Base-by-base conservation (phyloP, 192 early-diverging fungal species). In the Lobulomyces angularis region DNA sequence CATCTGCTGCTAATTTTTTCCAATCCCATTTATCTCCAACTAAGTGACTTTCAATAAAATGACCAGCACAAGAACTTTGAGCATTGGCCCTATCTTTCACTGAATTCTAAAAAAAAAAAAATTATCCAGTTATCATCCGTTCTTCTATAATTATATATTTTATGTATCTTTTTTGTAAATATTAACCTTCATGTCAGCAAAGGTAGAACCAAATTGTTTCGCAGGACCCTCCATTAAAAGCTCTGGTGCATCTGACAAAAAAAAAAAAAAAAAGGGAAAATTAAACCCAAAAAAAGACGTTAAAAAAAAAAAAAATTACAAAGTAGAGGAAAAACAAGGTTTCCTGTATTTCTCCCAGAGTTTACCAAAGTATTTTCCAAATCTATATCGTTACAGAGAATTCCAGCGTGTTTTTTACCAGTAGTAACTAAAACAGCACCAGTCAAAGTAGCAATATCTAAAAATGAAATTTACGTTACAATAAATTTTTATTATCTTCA, bases 371-470 rank as follows among this genome's bases (percentile, higher is more conserved):
- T 27, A 4, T 36, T 31, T 48, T 73, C 70, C 24, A 63, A 33
- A 11, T 55, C 50, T 37, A 53, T 64, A 17, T 24, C 16, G 42
- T 45, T 43, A 5, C 7, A 57, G 18, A 73, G 36, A 7, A 73
- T 50, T 7, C 55, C 67, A 1, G 60, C 58, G 45, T 71, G 67
- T 25, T 60, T 52, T 14, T 50, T 36, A 22, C 70, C 70, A 3
- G 70, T 73, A 16, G 64, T 54, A 31, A 57, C 54, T 12, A 62
- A 39, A 44, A 70, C 66, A 8, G 70, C 70, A 27, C 69, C 69
- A 21, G 67, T 69, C 31, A 73, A 29, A 7, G 70, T 73, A 4
- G 70, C 63, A 36, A 73, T 66, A 48, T 73, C 67, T 18, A 73
- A 35, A n/a, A n/a, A n/a, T n/a, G n/a, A n/a, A n/a, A n/a, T n/a